Evolutionary conservation across 2,329 filamentous ascomycete species (phyloP).

Genomic region (Emericellopsis cladophorae): DNA sequence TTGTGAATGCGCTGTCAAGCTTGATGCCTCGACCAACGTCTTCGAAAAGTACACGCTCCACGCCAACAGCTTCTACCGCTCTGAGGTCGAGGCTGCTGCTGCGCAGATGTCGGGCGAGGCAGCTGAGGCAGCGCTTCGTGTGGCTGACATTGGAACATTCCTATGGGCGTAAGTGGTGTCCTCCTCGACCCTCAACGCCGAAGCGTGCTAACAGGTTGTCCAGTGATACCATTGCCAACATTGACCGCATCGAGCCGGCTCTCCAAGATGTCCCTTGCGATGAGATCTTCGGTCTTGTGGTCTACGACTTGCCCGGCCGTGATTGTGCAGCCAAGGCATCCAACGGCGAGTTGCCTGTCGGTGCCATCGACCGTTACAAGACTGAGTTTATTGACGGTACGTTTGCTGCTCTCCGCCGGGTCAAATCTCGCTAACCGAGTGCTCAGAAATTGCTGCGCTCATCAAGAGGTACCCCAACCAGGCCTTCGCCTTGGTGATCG

Average conservation of each 20-base stretch:
- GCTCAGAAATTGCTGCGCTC: constrained; percentile 30
- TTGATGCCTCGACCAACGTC: constrained; percentile 24
- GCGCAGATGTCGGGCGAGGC: constrained; percentile 13
- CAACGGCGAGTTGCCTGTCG: constrained; percentile 47
- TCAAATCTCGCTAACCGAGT: background rate
- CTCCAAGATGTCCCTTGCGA: constrained; percentile 21
- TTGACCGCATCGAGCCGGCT: constrained; percentile 21
- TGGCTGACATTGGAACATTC: constrained; percentile 25
- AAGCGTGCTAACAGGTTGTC: background rate
- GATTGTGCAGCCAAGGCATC: constrained; percentile 52
- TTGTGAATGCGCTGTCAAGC: constrained; percentile 20
- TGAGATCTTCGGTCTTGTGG: constrained; percentile 34
- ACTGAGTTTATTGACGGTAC: constrained; percentile 25
- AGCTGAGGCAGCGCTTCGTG: constrained; percentile 17
- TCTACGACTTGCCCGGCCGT: constrained; percentile 51
- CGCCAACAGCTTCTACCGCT: constrained; percentile 21
- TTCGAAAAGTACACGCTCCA: constrained; percentile 25
- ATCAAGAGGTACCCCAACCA: constrained; percentile 42
- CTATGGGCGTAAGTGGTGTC: constrained; percentile 20
- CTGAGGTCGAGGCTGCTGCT: constrained; percentile 22
- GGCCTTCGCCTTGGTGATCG: constrained; percentile 28
- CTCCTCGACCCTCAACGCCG: background rate
- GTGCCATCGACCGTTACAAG: constrained; percentile 31
- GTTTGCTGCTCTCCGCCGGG: constrained; percentile 3
- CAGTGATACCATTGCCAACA: constrained; percentile 24